Evolutionary conservation across 257 asterid species (phyloP).

Genomic region (Solanum clarkiae): DNA sequence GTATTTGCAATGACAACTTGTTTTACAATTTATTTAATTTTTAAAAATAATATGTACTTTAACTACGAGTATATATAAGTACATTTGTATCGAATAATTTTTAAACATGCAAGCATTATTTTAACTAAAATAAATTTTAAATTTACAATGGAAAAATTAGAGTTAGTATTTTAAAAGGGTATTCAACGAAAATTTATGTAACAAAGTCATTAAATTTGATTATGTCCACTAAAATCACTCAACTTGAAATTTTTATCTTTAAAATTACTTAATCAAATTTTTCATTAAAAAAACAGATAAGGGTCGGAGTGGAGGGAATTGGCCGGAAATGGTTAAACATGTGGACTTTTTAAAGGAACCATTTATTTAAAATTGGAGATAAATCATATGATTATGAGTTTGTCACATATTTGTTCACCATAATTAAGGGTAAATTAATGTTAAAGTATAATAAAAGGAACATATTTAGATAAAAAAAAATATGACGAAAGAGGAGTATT

Average conservation of each 20-base stretch:
- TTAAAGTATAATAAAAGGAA: not conserved
- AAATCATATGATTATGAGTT: not conserved
- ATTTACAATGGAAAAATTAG: not conserved
- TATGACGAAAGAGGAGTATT: not conserved
- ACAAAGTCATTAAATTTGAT: not conserved
- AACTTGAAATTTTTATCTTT: not conserved
- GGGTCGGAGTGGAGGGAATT: not conserved
- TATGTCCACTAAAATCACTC: not conserved
- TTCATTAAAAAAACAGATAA: not conserved
- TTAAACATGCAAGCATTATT: not conserved
- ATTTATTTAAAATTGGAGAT: not conserved
- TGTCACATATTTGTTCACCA: not conserved
- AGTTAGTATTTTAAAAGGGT: not conserved
- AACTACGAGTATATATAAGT: no score
- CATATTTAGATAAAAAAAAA: fast-evolving
- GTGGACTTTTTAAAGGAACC: not conserved
- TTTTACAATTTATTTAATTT: not conserved
- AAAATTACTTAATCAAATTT: not conserved
- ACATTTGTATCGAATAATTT: not conserved
- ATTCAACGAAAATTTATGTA: not conserved
- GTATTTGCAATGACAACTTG: not conserved
- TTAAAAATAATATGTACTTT: not conserved
- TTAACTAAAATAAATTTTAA: not conserved
- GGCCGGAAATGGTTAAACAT: not conserved
- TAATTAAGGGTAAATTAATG: not conserved